Percentiles rank a stretch among this genome's conserved stretches.
Evolutionary conservation across 441 rosid species (phyloP).

Genomic region (California macrophylla): DNA sequence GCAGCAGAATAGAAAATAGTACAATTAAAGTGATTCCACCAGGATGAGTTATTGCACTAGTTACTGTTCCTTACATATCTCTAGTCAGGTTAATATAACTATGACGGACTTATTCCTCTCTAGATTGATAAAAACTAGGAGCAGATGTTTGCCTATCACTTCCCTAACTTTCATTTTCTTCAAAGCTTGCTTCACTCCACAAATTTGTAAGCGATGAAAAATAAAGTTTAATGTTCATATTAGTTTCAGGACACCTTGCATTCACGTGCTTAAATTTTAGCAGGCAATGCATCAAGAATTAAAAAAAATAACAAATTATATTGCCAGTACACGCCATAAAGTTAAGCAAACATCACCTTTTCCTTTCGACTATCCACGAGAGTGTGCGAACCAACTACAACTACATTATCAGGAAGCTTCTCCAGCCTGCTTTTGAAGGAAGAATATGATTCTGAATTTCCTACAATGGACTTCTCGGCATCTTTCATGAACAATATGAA

Average conservation of each 20-base stretch:
- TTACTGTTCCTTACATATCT: too few relatives aligned
- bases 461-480: conserved; percentile 72
- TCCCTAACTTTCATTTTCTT: not conserved
- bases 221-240: not conserved
- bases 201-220: not conserved
- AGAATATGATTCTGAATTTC: conserved; percentile 59
- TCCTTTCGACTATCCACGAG: conserved; percentile 89
- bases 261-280: not conserved
- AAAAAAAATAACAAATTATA: not conserved
- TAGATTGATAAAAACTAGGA: too few relatives aligned
- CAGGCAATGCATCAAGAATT: not conserved
- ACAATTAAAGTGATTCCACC: not conserved
- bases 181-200: not conserved
- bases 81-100: too few relatives aligned
- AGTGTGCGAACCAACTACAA: conserved; percentile 78
- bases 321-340: not conserved
- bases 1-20: not conserved
- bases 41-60: too few relatives aligned
- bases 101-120: too few relatives aligned
- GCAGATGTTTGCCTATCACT: too few relatives aligned
- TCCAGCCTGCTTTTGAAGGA: conserved; percentile 66
- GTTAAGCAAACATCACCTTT: conserved; percentile 40
- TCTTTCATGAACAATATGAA: conserved; percentile 83
- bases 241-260: not conserved
- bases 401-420: conserved; percentile 58